These are phyloP conservation scores for Backusella tuberculispora DNA, from an alignment of 192 early-diverging fungal genomes.

Conservation along the genomic window DNA sequence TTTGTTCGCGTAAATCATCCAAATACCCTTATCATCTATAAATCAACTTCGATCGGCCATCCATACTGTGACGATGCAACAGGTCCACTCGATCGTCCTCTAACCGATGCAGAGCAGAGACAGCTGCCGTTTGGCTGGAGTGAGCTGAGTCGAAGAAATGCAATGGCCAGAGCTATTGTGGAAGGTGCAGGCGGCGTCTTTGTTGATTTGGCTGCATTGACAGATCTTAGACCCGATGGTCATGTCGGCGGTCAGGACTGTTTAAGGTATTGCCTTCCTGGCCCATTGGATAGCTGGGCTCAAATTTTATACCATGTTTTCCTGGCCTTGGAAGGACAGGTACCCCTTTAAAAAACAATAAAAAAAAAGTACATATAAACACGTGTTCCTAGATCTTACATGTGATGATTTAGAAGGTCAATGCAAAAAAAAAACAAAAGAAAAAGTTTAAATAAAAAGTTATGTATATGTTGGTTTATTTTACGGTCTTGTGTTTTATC, in stretches of 20 bases:
- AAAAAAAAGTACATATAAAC: conserved; percentile 2
- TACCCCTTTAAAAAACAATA: neutral
- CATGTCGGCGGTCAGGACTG: conserved; percentile 61
- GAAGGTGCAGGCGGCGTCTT: conserved; percentile 55
- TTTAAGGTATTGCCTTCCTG: conserved; percentile 58
- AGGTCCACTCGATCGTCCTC: conserved; percentile 36
- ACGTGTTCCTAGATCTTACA: neutral
- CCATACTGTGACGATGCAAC: conserved; percentile 48
- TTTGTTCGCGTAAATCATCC: conserved; percentile 39
- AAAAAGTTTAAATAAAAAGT: no score
- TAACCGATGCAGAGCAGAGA: conserved; percentile 39
- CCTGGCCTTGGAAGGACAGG: conserved; percentile 6
- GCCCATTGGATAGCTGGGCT: conserved; percentile 56
- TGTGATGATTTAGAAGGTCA: no score
- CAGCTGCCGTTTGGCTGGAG: conserved; percentile 40
- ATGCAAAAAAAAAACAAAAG: no score
- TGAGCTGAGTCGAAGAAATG: conserved; percentile 51
- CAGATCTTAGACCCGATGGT: conserved; percentile 49
- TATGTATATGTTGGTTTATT: no score
- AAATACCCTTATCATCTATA: conserved; percentile 51
- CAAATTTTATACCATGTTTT: conserved; percentile 41
- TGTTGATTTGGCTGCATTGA: conserved; percentile 49
- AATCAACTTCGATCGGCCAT: conserved; percentile 49
- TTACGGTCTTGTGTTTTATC: no score
- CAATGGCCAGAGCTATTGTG: conserved; percentile 51